Base-by-base conservation (phyloP, 441 rosid species). In the Syzygium malaccense region DNA sequence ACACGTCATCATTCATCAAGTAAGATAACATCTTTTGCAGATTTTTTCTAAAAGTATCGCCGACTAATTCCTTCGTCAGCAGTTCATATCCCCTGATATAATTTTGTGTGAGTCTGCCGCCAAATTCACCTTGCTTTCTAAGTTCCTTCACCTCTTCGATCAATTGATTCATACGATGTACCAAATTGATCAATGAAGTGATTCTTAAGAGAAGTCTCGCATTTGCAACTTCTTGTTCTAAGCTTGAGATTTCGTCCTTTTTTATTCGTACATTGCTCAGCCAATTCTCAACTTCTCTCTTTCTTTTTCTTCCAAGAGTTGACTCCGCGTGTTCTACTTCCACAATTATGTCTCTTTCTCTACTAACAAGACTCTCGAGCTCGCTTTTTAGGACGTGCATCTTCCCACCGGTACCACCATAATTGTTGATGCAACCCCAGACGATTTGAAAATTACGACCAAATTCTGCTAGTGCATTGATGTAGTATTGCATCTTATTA, bases 311-410 rank as follows among this genome's bases (percentile, higher is more conserved):
- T 28, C 68, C 68, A 28, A 28, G 68, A n/a, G 68, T 14, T 60
- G 68, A 60, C 68, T 28, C 0, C 4, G 68, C 68, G 14, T 58
- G 30, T 58, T 58, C 30, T 0, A 58, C 64, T 58, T 58, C 64
- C 64, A 12, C 64, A 0, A 0, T 58, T 0, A 58, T 58, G 64
- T 1, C 28, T 5, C 64, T 30, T 58, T 0, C 64, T 1, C 30
- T 58, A 0, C 64, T 58, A 58, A 26, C 0, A 26, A 58, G 30
- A 58, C 64, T 26, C 64, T 26, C 5, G 7, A 58, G 30, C 30
- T 62, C 19, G 10, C 33, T 28, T 62, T n/a, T 32, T n/a, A 62
- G 68, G 33, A 62, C n/a, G 68, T 14, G 68, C 33, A 62, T 62
- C 68, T 62, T 62, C 18, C 68, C 33, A n/a, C 33, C 15, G 68